Base-by-base conservation (phyloP, 2,329 filamentous ascomycete genomes). In the Tolypocladium pustulatum region DNA sequence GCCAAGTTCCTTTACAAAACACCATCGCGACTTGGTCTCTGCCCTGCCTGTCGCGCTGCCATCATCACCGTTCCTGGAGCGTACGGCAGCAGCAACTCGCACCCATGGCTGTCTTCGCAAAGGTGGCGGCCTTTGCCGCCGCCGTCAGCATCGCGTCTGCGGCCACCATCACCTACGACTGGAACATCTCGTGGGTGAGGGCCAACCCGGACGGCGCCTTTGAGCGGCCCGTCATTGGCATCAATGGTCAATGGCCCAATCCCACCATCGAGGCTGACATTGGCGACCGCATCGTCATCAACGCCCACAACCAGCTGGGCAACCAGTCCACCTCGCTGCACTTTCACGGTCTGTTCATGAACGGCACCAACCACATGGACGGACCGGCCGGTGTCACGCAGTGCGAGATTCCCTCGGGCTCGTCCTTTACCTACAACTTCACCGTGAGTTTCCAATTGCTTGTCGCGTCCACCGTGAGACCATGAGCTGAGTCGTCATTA, bases 161-260 rank as follows among this genome's bases (percentile, higher is more conserved):
- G 36, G 77, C 74, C 10, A 81, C 77, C 0, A 74, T 85, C 57
- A 78, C 75, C 5, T 82, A 87, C 66, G 77, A 89, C 69, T 90
- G 88, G 74, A 83, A 86, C 65, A 78, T 90, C 62, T 82, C 80
- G 59, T 91, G 89, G 88, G 83, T 90, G 13, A 81, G 73, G 49
- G 82, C 86, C 38, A 87, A 89, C 65, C 90, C 89, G 0, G 89
- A 93, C 73, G 86, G 85, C 27, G 75, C 78, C 9, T 79, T 80
- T 60, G 76, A 81, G 43, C 80, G 89, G 37, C 79, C 84, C n/a
- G 81, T 82, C 4, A 89, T 93, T 67, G 88, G 87, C 53, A 87
- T 94, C 74, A 93, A 94, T 66, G 83, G 82, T 5, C 71, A 86
- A 73, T 91, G 89, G 87, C 90, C 89, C 1, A 80, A 88, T 57